These are phyloP conservation scores for Calophaca sinica DNA, from an alignment of 306 rosid species.

Conservation along the genomic window DNA sequence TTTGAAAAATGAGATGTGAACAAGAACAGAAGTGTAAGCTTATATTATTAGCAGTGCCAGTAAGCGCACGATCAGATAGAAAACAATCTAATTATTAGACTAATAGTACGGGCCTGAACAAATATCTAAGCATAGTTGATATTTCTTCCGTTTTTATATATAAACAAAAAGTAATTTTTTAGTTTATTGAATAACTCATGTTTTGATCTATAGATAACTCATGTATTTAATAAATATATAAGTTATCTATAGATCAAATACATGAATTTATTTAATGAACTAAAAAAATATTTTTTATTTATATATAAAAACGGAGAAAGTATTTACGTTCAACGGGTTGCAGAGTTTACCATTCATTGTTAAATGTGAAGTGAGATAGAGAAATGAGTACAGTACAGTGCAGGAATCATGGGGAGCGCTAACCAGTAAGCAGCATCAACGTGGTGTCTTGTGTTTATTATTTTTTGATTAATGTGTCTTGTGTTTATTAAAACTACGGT, in stretches of 20 bases:
- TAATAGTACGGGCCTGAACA: background rate
- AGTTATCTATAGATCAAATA: too few relatives aligned
- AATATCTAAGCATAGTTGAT: constrained; percentile 22
- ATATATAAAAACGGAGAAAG: too few relatives aligned
- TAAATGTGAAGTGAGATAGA: background rate
- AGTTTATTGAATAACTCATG: too few relatives aligned
- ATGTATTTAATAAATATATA: too few relatives aligned
- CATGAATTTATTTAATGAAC: too few relatives aligned
- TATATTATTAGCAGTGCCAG: background rate
- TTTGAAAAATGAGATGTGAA: background rate
- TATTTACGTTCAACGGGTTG: constrained; percentile 48
- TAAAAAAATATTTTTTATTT: too few relatives aligned
- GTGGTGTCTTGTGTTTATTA: constrained; percentile 37
- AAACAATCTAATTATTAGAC: background rate
- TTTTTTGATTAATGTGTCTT: background rate
- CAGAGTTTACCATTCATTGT: constrained; percentile 12
- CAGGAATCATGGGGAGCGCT: constrained; percentile 43
- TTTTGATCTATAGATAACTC: too few relatives aligned
- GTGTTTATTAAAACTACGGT: constrained; percentile 25
- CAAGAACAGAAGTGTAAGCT: background rate
- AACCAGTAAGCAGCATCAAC: constrained; percentile 34
- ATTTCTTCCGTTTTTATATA: too few relatives aligned
- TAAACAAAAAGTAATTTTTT: too few relatives aligned
- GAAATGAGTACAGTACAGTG: background rate
- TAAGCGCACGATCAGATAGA: background rate